Evolutionary conservation across 441 rosid genomes (phyloP).

Genomic region (Eruca vesicaria): DNA sequence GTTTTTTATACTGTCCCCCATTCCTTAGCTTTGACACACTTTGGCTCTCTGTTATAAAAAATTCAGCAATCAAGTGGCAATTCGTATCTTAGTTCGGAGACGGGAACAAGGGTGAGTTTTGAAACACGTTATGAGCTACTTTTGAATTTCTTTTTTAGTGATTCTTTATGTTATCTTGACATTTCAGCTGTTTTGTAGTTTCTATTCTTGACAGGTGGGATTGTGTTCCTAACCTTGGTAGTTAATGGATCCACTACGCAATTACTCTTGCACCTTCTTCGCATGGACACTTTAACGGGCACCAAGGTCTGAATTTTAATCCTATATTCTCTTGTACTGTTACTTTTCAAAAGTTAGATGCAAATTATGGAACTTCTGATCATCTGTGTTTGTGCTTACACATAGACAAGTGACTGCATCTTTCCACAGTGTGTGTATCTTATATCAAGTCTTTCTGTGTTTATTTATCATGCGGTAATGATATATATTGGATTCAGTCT

Average conservation of each 20-base stretch:
- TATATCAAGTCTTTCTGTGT: not conserved
- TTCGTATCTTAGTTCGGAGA: conserved; percentile 61
- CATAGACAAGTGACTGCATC: not conserved
- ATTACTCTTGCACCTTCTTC: conserved; percentile 65
- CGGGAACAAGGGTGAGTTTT: conserved; percentile 78
- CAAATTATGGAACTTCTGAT: not conserved
- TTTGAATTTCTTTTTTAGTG: not conserved
- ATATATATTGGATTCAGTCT: not conserved
- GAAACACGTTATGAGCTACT: not conserved
- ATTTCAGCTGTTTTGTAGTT: conserved; percentile 50
- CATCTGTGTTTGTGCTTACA: not conserved
- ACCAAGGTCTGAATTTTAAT: conserved; percentile 58
- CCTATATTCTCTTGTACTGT: not conserved
- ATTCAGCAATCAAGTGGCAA: conserved; percentile 64
- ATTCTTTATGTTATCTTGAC: not conserved
- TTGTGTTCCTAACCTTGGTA: conserved; percentile 85
- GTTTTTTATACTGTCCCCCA: not conserved
- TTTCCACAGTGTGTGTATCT: not conserved
- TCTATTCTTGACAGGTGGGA: conserved; percentile 92
- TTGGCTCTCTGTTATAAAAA: not conserved
- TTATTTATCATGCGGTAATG: not conserved
- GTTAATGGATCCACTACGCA: conserved; percentile 94
- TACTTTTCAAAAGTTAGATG: not conserved
- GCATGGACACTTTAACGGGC: conserved; percentile 64
- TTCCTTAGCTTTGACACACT: conserved; percentile 17